phyloP scores from a whole-genome alignment of 495 filamentous ascomycete species.

The Podospora bellae-mahoneyi region DNA sequence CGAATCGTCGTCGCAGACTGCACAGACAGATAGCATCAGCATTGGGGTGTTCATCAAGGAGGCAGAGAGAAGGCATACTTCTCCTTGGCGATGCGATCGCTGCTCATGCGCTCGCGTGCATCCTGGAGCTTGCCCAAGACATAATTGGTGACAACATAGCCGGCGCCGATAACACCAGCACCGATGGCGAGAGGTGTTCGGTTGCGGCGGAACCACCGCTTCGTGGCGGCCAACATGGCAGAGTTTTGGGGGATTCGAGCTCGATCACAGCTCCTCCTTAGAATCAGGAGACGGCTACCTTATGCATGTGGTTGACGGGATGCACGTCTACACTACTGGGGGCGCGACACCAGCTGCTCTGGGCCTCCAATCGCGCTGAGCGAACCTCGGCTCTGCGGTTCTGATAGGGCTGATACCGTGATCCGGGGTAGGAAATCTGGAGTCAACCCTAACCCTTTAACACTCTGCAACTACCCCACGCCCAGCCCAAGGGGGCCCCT shows the following conservation, averaged over 20 bases:
- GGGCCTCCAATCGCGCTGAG: conserved; percentile 5
- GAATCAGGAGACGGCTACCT: no score
- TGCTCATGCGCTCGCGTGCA: conserved; percentile 89
- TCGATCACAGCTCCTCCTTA: not conserved
- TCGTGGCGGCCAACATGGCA: conserved; percentile 76
- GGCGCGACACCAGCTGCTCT: conserved; percentile 7
- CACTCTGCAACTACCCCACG: not conserved
- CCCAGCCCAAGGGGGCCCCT: not conserved
- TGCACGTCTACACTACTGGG: not conserved
- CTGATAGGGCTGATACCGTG: conserved; percentile 24
- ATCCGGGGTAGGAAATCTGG: not conserved
- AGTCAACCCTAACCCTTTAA: conserved; percentile 14
- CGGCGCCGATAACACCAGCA: conserved; percentile 78
- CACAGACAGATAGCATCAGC: not conserved
- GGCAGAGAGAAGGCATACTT: conserved; percentile 59
- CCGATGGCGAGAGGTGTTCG: conserved; percentile 84
- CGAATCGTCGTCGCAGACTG: conserved; percentile 90
- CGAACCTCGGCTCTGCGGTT: conserved; percentile 26
- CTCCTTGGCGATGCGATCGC: conserved; percentile 89
- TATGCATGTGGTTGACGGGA: no score
- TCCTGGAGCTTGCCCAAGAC: conserved; percentile 84
- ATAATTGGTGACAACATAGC: conserved; percentile 92
- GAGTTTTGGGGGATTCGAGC: conserved; percentile 9
- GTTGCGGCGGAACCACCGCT: conserved; percentile 88
- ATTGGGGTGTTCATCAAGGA: not conserved